Conservation (phyloP, 2,329 filamentous ascomycete genomes). For the Phaeomoniella chlamydospora region DNA sequence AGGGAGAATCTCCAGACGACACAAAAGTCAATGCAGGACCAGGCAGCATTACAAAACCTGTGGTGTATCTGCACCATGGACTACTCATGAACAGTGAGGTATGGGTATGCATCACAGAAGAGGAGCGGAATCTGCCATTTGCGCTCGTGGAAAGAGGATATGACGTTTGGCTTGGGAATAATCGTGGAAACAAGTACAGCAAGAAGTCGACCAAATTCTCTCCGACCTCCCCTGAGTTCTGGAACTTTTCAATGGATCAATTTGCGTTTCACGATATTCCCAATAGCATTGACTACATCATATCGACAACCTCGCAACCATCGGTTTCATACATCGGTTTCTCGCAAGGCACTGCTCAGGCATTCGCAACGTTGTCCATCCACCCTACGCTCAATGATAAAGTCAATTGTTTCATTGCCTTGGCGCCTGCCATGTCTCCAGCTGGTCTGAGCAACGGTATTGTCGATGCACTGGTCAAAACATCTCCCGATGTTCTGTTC, state of each 20-base stretch:
- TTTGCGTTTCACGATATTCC: conserved; percentile 97
- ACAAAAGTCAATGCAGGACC: conserved; percentile 59
- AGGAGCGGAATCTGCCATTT: conserved; percentile 75
- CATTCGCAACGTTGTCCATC: conserved; percentile 84
- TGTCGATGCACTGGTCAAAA: conserved; percentile 84
- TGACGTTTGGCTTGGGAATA: conserved; percentile 97
- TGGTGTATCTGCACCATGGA: conserved; percentile 90
- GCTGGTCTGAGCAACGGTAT: conserved; percentile 79
- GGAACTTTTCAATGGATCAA: conserved; percentile 97
- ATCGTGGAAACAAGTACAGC: conserved; percentile 96
- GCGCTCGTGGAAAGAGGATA: conserved; percentile 79
- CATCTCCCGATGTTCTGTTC: conserved; percentile 82
- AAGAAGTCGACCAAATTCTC: conserved; percentile 75
- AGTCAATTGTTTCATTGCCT: conserved; percentile 87
- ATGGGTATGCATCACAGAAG: conserved; percentile 86
- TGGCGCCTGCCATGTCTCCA: conserved; percentile 93
- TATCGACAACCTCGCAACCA: conserved; percentile 65
- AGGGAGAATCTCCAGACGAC: conserved; percentile 46
- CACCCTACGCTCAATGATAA: conserved; percentile 85
- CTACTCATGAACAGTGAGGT: conserved; percentile 98
- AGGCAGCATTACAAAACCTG: conserved; percentile 59
- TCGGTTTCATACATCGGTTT: conserved; percentile 95
- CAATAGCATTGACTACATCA: conserved; percentile 82
- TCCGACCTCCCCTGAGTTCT: conserved; percentile 66
- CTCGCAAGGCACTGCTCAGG: conserved; percentile 91